Conservation (phyloP, 768 basidiomycete genomes). For the Rhizopogon vesiculosus region DNA sequence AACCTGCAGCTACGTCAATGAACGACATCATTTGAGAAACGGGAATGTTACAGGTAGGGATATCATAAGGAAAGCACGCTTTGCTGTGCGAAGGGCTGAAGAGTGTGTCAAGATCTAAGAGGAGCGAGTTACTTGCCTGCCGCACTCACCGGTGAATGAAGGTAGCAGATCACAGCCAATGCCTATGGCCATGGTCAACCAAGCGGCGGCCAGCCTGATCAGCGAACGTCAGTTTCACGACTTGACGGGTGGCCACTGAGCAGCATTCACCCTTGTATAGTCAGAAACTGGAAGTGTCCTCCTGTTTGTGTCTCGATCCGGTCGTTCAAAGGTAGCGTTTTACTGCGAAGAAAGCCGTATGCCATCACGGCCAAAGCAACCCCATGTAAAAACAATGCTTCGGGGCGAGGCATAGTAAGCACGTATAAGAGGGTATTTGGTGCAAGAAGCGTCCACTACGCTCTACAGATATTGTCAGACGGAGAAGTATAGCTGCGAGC, state of each 20-base stretch:
- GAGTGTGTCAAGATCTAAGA: not conserved
- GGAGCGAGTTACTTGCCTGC: not conserved
- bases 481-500: no score
- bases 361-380: slow-evolving; percentile 28
- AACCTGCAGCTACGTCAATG: slow-evolving; percentile 23
- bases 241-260: not conserved
- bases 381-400: slow-evolving; percentile 26
- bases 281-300: slow-evolving; percentile 69
- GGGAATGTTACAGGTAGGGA: slow-evolving; percentile 53
- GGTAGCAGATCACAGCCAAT: slow-evolving; percentile 38
- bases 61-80: slow-evolving; percentile 56
- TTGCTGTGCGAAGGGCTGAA: slow-evolving; percentile 32
- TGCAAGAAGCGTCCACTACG: no score
- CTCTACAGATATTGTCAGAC: no score
- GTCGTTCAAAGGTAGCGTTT: slow-evolving; percentile 11
- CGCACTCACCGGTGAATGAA: slow-evolving; percentile 26
- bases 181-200: slow-evolving; percentile 37
- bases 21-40: not conserved
- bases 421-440: no score
- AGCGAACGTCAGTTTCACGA: not conserved
- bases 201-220: slow-evolving; percentile 32
- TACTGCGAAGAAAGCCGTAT: slow-evolving; percentile 28
- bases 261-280: slow-evolving; percentile 63
- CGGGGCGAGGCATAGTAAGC: not conserved
- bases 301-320: slow-evolving; percentile 47